phyloP scores from a whole-genome alignment of 768 basidiomycete species.

The Daedalea quercina region DNA sequence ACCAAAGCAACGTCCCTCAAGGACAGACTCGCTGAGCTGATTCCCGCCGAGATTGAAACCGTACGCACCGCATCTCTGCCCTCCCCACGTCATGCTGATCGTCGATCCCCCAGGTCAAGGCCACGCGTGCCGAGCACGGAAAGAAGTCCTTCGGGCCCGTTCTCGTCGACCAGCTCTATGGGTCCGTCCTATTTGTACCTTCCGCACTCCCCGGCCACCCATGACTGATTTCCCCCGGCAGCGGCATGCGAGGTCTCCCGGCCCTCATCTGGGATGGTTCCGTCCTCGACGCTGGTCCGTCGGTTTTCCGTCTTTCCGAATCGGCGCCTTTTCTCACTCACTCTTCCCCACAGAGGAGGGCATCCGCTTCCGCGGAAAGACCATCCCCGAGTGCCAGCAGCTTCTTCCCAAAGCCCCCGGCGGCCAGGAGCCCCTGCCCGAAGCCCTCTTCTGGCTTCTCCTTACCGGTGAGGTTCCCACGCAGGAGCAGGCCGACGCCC shows the following conservation, averaged over 20 bases:
- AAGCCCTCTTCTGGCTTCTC: constrained; percentile 93
- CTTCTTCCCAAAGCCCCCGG: constrained; percentile 85
- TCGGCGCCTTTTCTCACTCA: constrained; percentile 1
- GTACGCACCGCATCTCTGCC: constrained; percentile 28
- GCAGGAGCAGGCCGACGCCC: constrained; percentile 75
- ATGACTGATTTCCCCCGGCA: constrained; percentile 23
- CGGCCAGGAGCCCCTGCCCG: constrained; percentile 87
- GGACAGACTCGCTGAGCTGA: constrained; percentile 89
- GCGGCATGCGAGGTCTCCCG: constrained; percentile 84
- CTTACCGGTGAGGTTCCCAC: constrained; percentile 94
- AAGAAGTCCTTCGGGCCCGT: constrained; percentile 92
- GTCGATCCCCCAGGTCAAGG: constrained; percentile 55
- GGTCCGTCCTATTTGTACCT: constrained; percentile 37
- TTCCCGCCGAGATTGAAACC: constrained; percentile 79
- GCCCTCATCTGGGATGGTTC: constrained; percentile 99
- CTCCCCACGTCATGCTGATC: constrained; percentile 7
- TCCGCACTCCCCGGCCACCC: neutral
- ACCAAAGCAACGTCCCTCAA: constrained; percentile 76
- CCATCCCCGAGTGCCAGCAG: constrained; percentile 84
- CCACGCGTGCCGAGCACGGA: constrained; percentile 79
- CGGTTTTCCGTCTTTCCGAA: neutral
- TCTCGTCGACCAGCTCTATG: constrained; percentile 85
- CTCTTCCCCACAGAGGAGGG: constrained; percentile 64
- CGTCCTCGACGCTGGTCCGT: constrained; percentile 84
- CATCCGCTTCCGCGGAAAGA: constrained; percentile 96